Percentiles rank a stretch among this genome's conserved stretches.
phyloP scores from a whole-genome alignment of 768 basidiomycete genomes.

The Russula lepida region DNA sequence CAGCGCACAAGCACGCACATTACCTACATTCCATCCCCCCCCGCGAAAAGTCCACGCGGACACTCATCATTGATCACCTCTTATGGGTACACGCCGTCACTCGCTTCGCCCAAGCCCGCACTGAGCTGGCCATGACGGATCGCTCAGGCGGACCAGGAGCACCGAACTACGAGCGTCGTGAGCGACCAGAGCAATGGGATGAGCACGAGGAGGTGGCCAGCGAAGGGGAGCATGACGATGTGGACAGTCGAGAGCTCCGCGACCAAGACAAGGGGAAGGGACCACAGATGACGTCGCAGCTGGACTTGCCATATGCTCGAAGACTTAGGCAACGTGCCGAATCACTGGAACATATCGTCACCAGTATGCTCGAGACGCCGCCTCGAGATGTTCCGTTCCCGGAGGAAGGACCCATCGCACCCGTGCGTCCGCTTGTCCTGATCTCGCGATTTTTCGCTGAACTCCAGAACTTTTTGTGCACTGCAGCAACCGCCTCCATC shows the following conservation, averaged over 20 bases:
- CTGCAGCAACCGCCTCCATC: slow-evolving; percentile 32
- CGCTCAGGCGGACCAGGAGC: slow-evolving; percentile 62
- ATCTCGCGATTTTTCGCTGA: not conserved
- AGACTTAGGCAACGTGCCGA: slow-evolving; percentile 65
- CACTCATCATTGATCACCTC: slow-evolving; percentile 82
- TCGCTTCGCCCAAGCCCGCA: slow-evolving; percentile 74
- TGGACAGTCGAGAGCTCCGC: slow-evolving; percentile 26
- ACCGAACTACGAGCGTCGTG: slow-evolving; percentile 50
- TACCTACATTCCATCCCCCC: slow-evolving; percentile 83
- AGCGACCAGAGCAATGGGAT: slow-evolving; percentile 67
- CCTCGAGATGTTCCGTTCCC: slow-evolving; percentile 53
- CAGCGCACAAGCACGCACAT: slow-evolving; percentile 83
- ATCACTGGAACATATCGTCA: slow-evolving; percentile 74
- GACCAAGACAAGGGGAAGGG: slow-evolving; percentile 54
- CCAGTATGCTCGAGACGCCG: slow-evolving; percentile 72
- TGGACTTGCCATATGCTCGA: slow-evolving; percentile 57
- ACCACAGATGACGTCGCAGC: slow-evolving; percentile 34
- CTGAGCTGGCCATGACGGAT: slow-evolving; percentile 81
- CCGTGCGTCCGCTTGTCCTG: slow-evolving; percentile 16
- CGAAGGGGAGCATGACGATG: slow-evolving; percentile 49
- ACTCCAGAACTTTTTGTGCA: not conserved
- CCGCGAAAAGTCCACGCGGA: slow-evolving; percentile 81
- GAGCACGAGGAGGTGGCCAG: slow-evolving; percentile 61
- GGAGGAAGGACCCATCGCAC: slow-evolving; percentile 45
- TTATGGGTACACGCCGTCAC: slow-evolving; percentile 78